Evolutionary conservation across 768 basidiomycete genomes (phyloP), one percentile per base, ranked within the genome.

Genomic region (Tricholoma terreum): DNA sequence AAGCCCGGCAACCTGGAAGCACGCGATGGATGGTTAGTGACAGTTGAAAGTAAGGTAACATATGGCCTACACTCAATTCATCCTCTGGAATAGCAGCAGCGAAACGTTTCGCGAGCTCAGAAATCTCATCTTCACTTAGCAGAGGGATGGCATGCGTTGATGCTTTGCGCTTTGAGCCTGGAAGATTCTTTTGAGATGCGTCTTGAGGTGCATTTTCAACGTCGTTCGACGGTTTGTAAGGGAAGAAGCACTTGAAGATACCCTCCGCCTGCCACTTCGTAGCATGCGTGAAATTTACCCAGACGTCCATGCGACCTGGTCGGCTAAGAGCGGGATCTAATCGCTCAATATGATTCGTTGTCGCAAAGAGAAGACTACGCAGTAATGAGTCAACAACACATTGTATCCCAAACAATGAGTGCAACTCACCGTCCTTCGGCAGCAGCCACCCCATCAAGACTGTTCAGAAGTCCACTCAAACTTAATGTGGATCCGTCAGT

Each of bases 181-280:
- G 84, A 35, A 89, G 68, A 67, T 90, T 88, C 75, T 82, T 77
- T 65, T 87, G 83, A 6, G 85, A 85, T 12, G 82, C 65, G 62
- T 85, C 84, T 42, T 71, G 67, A 14, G 68, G 58, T n/a, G 64
- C 50, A n/a, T 63, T 19, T 19, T 60, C 58, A 7, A 60, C 52
- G 14, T 64, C 57, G 36, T 68, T 56, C 17, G 72, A 57, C 52
- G 77, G 75, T 61, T 77, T 84, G 71, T 71, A 86, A 3, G 92
- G 91, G 86, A 94, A 94, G 84, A 94, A 94, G 71, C 90, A 92
- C 70, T 92, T 92, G 84, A 92, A 94, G 68, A 94, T 90, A 52
- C 90, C 91, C 71, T 92, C 91, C 12, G 92, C 92, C 67, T 94
- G 92, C 90, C 90, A 93, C 70, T 91, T 93, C 7, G 90, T 92